Base-by-base conservation (phyloP, 768 basidiomycete genomes). In the Panaeolus papilionaceus region DNA sequence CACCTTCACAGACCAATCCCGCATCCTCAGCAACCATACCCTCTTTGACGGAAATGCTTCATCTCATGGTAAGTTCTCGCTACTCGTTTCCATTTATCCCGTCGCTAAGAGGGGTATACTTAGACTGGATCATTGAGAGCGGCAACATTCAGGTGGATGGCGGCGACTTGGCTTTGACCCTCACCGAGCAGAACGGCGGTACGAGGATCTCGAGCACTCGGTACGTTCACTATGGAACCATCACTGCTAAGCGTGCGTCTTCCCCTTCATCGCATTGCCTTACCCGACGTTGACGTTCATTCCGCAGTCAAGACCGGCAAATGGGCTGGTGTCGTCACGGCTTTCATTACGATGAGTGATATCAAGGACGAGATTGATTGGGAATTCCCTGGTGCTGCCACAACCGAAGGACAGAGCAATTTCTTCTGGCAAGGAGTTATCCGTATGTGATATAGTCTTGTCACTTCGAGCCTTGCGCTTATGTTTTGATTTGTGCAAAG, bases 321-420 rank as follows among this genome's bases (percentile, higher is more conserved):
- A 66, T 94, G 92, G 92, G 83, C 75, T 18, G 94, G 94, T 39
- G 89, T 96, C 7, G 91, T 96, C 64, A 90, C 91, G 0, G 94
- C 94, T 9, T 92, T 92, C 79, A 92, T 94, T 73, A 91, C 90
- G 5, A 95, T 95, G 94, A 88, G 86, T 71, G 87, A 90, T 70
- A 84, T 94, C 72, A 93, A 92, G 75, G 92, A 93, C 73, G 93
- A 94, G 75, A 92, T 95, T 63, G 93, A 95, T 70, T 94, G 93
- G 92, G 92, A 94, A 75, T 94, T 89, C 72, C 90, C 92, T 65
- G 92, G 92, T 6, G 80, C 80, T 58, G 73, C 78, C 20, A 89
- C 88, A 2, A 86, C 85, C 1, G 74, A 88, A 65, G 94, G 83
- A 9, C 94, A 96, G 78, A 89, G 88, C 44, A 95, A 95, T 75